Conservation (phyloP, 2,329 filamentous ascomycete genomes). For the Hypomyces perniciosus region DNA sequence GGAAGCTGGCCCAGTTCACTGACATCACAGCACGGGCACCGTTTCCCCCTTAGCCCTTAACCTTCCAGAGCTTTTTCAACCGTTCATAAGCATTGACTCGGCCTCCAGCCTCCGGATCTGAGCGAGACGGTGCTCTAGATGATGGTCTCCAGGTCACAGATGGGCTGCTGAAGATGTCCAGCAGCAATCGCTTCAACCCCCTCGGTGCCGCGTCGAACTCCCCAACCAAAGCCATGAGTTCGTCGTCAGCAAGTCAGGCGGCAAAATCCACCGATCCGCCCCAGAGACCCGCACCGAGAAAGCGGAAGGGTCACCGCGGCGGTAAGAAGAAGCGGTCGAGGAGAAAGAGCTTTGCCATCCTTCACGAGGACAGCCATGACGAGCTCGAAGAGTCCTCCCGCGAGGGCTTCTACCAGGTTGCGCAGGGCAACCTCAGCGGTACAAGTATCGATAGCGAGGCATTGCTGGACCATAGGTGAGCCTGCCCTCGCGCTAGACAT, state of each 20-base stretch:
- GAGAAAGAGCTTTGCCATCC: slow-evolving; percentile 72
- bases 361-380: slow-evolving; percentile 48
- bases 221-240: slow-evolving; percentile 1
- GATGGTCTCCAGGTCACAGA: slow-evolving; percentile 2
- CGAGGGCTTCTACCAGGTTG: slow-evolving; percentile 45
- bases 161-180: slow-evolving; percentile 11
- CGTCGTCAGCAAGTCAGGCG: slow-evolving; percentile 9
- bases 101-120: not conserved
- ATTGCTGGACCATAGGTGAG: slow-evolving; percentile 77
- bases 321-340: slow-evolving; percentile 72
- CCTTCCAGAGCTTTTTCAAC: too few relatives aligned
- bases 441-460: slow-evolving; percentile 87
- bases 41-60: too few relatives aligned
- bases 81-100: not conserved
- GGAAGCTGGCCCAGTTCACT: too few relatives aligned
- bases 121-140: not conserved
- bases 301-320: slow-evolving; percentile 64
- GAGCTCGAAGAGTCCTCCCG: slow-evolving; percentile 29
- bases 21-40: too few relatives aligned
- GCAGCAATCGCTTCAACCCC: slow-evolving; percentile 27
- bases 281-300: slow-evolving; percentile 38
- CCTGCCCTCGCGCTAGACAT: not conserved
- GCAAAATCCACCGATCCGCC: slow-evolving; percentile 11
- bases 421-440: slow-evolving; percentile 60
- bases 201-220: slow-evolving; percentile 17